Conservation (phyloP, 2,329 filamentous ascomycete genomes). For the Fusarium aywerte region DNA sequence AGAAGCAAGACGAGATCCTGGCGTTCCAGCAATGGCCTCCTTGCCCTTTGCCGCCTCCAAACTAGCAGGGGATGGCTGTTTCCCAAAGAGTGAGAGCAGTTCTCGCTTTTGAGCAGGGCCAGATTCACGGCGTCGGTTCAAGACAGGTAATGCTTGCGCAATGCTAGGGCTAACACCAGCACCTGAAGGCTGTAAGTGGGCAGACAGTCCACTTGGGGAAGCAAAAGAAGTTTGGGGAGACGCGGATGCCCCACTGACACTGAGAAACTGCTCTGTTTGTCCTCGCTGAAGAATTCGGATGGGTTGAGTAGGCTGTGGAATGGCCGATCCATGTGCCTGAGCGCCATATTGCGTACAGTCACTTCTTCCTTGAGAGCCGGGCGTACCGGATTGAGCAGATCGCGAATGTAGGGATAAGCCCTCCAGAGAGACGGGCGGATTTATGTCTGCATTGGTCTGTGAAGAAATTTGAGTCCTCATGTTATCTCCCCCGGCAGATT, state of each 20-base stretch:
- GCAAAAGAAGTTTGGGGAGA: conserved; percentile 43
- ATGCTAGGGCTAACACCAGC: conserved; percentile 35
- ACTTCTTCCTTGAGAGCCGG: conserved; percentile 27
- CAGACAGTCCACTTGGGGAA: conserved; percentile 35
- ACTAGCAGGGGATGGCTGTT: conserved; percentile 48
- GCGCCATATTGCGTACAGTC: conserved; percentile 32
- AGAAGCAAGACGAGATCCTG: conserved; percentile 56
- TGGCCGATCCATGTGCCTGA: conserved; percentile 11
- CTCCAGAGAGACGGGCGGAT: conserved; percentile 36
- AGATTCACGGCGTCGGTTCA: conserved; percentile 42
- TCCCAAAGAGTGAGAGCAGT: conserved; percentile 72
- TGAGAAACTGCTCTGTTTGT: conserved; percentile 44
- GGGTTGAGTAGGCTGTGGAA: conserved; percentile 39
- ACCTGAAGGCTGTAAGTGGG: conserved; percentile 32
- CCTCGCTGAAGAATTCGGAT: conserved; percentile 53
- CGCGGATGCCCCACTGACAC: conserved; percentile 14
- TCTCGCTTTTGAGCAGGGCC: conserved; percentile 50
- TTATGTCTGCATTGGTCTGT: conserved; percentile 27
- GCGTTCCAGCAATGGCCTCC: conserved; percentile 38
- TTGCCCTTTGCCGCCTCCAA: conserved; percentile 43
- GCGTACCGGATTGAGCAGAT: conserved; percentile 22
- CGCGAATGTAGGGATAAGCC: conserved; percentile 35
- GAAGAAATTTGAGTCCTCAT: conserved; percentile 23
- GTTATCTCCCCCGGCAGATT: conserved; percentile 27
- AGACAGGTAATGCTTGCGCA: conserved; percentile 30